Evolutionary conservation across 75 land plant species (phyloP).

Genomic region (Pinus taeda): DNA sequence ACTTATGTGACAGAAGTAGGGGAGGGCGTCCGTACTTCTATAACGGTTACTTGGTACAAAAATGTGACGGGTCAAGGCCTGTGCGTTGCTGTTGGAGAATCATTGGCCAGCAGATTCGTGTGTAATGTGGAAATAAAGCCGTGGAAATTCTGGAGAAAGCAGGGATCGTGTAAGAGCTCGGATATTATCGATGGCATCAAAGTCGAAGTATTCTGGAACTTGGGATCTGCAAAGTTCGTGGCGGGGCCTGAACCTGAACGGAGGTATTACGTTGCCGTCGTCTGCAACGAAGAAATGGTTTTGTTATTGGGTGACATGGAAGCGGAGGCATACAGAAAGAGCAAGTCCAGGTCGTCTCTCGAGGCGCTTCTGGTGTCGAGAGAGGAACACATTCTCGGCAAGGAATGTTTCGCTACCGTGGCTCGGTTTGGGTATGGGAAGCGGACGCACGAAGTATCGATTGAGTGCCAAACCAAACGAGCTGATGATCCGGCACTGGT

Average conservation of each 20-base stretch:
- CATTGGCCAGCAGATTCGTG: background rate
- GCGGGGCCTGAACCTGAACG: conserved; percentile 81
- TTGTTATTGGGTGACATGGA: conserved; percentile 78
- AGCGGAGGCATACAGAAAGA: conserved; percentile 68
- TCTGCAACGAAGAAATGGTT: conserved; percentile 51
- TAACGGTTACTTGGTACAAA: conserved; percentile 19
- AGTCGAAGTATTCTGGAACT: conserved; percentile 23
- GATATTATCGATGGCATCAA: conserved; percentile 24
- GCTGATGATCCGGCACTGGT: conserved; percentile 55
- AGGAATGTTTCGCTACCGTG: conserved; percentile 56
- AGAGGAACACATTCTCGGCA: conserved; percentile 77
- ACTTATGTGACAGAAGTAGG: too few species aligned
- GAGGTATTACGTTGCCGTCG: conserved; percentile 69
- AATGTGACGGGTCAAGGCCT: conserved; percentile 1
- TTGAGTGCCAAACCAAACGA: conserved; percentile 67
- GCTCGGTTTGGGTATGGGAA: conserved; percentile 78
- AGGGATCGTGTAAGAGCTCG: too few species aligned
- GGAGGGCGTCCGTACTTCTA: too few species aligned
- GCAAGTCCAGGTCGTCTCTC: conserved; percentile 24
- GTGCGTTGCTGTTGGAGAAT: conserved; percentile 5
- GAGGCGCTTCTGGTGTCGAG: conserved; percentile 55
- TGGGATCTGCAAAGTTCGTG: too few species aligned
- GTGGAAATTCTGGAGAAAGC: too few species aligned
- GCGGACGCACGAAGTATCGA: conserved; percentile 61
- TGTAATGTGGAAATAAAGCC: too few species aligned